Conservation (phyloP, 2,329 filamentous ascomycete species). For the Decorospora gaudefroyi region DNA sequence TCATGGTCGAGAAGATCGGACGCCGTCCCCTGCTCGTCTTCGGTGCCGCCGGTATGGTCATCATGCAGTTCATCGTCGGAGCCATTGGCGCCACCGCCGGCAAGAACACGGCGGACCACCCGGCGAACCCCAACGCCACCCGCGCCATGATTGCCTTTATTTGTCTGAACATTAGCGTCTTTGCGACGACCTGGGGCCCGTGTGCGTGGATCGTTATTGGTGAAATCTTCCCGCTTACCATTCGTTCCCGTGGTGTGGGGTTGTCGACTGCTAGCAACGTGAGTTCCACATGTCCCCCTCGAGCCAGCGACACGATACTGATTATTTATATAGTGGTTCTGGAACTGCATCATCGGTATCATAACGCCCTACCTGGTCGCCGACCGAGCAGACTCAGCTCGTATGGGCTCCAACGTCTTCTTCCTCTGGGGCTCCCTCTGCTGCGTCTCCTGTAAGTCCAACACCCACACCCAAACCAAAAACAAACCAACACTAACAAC, state of each 20-base stretch:
- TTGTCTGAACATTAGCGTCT: constrained; percentile 90
- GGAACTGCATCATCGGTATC: constrained; percentile 71
- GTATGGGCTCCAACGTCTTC: constrained; percentile 60
- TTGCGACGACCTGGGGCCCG: constrained; percentile 86
- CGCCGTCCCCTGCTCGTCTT: constrained; percentile 78
- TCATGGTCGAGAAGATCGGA: constrained; percentile 78
- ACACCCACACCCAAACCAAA: constrained; percentile 1
- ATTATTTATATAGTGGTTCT: constrained; percentile 69
- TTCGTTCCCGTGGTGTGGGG: constrained; percentile 84
- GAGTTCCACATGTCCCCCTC: background rate
- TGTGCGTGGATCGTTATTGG: constrained; percentile 75
- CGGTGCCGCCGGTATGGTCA: constrained; percentile 78
- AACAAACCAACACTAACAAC: constrained; percentile 17
- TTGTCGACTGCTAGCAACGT: constrained; percentile 69
- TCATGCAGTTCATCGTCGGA: constrained; percentile 85
- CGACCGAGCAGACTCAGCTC: constrained; percentile 66
- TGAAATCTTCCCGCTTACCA: constrained; percentile 88
- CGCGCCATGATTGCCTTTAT: constrained; percentile 77
- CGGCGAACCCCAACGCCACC: constrained; percentile 36
- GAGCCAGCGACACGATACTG: background rate
- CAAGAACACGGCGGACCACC: constrained; percentile 46
- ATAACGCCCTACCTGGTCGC: constrained; percentile 77
- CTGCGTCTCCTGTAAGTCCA: constrained; percentile 53
- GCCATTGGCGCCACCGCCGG: constrained; percentile 59
- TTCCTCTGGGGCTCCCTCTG: constrained; percentile 64